A percentile compares a stretch with the other conserved stretches of the same genome.
Conservation (phyloP, 257 asterid genomes). For the Solanum chiquidenum region DNA sequence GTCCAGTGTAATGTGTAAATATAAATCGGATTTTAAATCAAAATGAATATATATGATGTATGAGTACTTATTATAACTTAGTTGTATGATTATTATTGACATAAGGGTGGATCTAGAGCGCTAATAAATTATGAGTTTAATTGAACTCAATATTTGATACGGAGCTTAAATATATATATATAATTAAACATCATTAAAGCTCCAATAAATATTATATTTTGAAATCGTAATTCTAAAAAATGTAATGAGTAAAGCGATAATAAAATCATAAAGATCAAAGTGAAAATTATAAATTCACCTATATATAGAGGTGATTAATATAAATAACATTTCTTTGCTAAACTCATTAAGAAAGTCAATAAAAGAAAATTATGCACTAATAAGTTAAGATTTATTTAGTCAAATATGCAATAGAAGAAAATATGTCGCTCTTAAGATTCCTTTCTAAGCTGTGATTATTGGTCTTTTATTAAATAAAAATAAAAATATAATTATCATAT, state of each 20-base stretch:
- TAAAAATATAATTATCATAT: neutral
- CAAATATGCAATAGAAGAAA: slow-evolving; percentile 12
- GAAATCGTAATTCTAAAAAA: neutral
- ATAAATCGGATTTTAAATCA: neutral
- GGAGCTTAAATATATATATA: neutral
- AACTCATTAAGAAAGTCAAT: neutral
- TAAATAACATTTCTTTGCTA: neutral
- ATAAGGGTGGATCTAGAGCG: neutral
- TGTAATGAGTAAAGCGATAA: neutral
- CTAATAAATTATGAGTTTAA: neutral
- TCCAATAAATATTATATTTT: neutral
- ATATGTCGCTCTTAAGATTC: slow-evolving; percentile 6
- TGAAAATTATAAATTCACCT: neutral
- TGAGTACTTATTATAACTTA: neutral
- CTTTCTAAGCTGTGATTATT: slow-evolving; percentile 11
- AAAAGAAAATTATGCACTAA: neutral
- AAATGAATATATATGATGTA: neutral
- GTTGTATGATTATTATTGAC: neutral
- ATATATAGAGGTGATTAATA: neutral
- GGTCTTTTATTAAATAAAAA: neutral
- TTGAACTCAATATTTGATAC: neutral
- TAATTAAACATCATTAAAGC: neutral
- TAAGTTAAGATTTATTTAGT: slow-evolving; percentile 4
- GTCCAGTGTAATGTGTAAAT: neutral
- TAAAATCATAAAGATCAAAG: neutral